Evolutionary conservation across 306 rosid genomes (phyloP), one percentile per base, ranked within the genome.

Genomic region (Morella rubra): DNA sequence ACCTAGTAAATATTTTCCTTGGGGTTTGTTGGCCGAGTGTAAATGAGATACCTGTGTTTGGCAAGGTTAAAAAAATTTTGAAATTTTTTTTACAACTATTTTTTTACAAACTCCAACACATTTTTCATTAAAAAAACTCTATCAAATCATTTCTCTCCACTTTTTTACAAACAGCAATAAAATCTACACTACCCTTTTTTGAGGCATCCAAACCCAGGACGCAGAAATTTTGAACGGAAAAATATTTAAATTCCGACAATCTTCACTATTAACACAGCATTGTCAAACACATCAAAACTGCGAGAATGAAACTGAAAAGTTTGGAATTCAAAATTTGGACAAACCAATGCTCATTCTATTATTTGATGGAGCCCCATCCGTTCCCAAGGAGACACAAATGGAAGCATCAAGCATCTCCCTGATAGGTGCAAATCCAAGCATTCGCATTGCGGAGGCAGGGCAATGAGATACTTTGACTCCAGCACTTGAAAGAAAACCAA

Each of bases 281-380:
- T 44, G 40, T 53, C 22, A 5, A 42, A 69, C 32, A 44, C 18
- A 53, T 41, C 64, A 24, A 37, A 72, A 44, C 15, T 72, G 73
- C 42, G 73, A 55, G 24, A 69, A 60, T 54, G 52, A 64, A 68
- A 46, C 65, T 54, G 47, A 64, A 68, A 46, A 69, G 54, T 54
- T 18, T 49, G 22, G 68, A 52, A n/a, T 75, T 76, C 13, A 42
- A 75, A 83, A 80, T 77, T 49, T 40, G 61, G 76, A 91, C 76
- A 79, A 76, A 93, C 97, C 91, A 44, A 91, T 88, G 92, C 93
- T 91, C 93, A 93, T 93, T 88, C 96, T 88, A 49, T 90, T 93
- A 85, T 93, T 93, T 74, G 98, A 90, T 44, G 98, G 98, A 32
- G 97, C 97, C 75, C 93, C 96, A 78, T 93, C 97, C 69, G 97